Evolutionary conservation across 768 basidiomycete genomes (phyloP).

Genomic region (Paxillus rubicundulus): DNA sequence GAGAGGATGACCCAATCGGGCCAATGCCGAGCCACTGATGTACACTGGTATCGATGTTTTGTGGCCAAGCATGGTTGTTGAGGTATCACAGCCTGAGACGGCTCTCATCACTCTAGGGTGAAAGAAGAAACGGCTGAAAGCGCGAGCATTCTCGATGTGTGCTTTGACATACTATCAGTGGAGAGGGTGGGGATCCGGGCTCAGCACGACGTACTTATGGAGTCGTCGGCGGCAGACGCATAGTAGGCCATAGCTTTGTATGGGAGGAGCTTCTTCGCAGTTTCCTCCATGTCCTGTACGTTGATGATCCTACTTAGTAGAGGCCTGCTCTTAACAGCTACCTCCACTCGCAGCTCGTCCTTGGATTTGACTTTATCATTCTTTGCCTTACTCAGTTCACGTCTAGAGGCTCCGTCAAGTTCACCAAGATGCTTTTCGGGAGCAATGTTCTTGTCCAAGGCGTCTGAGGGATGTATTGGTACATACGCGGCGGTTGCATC

Average conservation of each 20-base stretch:
- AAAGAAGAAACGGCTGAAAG: constrained; percentile 88
- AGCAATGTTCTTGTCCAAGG: constrained; percentile 69
- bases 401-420: constrained; percentile 48
- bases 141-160: constrained; percentile 65
- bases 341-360: constrained; percentile 67
- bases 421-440: constrained; percentile 70
- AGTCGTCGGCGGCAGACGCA: constrained; percentile 83
- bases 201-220: constrained; percentile 54
- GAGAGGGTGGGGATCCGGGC: constrained; percentile 15
- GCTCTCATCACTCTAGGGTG: constrained; percentile 75
- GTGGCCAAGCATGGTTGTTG: constrained; percentile 72
- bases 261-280: constrained; percentile 70
- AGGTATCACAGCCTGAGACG: constrained; percentile 62
- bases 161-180: constrained; percentile 37
- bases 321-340: constrained; percentile 58
- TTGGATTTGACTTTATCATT: constrained; percentile 52
- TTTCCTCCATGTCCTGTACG: constrained; percentile 78
- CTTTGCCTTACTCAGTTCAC: constrained; percentile 35
- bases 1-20: constrained; percentile 85
- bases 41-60: constrained; percentile 75
- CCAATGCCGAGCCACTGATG: constrained; percentile 79
- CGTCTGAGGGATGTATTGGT: constrained; percentile 83
- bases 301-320: constrained; percentile 69
- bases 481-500: constrained; percentile 79
- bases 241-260: constrained; percentile 82